Percentiles rank a stretch among this genome's conserved stretches.
phyloP scores from a whole-genome alignment of 2,329 filamentous ascomycete genomes.

The Pyricularia sp. region DNA sequence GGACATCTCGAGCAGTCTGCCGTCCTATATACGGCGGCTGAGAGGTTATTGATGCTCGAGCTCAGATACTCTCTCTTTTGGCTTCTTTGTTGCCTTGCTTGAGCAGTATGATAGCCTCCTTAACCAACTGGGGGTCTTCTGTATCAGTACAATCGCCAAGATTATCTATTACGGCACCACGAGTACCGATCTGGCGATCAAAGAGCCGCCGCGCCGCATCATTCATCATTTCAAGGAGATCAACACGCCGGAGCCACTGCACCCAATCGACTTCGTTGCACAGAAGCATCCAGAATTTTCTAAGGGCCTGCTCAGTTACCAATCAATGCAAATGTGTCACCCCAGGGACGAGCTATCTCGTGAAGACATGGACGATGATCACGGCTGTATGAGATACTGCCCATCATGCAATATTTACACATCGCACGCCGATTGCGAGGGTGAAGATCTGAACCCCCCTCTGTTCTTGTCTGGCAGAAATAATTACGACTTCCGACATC shows the following conservation, averaged over 20 bases:
- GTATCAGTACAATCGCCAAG: not conserved
- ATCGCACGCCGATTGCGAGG: not conserved
- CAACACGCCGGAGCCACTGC: not conserved
- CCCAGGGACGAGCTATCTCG: not conserved
- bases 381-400: not conserved
- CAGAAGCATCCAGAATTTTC: not conserved
- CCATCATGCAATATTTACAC: not conserved
- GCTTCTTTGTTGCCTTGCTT: not conserved
- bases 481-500: not conserved
- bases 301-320: not conserved
- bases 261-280: not conserved
- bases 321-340: not conserved
- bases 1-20: not conserved
- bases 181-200: not conserved
- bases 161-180: not conserved
- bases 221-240: not conserved
- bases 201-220: not conserved
- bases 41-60: not conserved
- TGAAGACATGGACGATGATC: too few species aligned
- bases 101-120: not conserved
- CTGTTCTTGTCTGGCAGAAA: not conserved
- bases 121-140: not conserved
- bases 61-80: not conserved
- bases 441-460: not conserved
- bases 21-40: not conserved